Evolutionary conservation across 305 asterid genomes (phyloP), one percentile per base, ranked within the genome.

Genomic region (Plantago coronopus): DNA sequence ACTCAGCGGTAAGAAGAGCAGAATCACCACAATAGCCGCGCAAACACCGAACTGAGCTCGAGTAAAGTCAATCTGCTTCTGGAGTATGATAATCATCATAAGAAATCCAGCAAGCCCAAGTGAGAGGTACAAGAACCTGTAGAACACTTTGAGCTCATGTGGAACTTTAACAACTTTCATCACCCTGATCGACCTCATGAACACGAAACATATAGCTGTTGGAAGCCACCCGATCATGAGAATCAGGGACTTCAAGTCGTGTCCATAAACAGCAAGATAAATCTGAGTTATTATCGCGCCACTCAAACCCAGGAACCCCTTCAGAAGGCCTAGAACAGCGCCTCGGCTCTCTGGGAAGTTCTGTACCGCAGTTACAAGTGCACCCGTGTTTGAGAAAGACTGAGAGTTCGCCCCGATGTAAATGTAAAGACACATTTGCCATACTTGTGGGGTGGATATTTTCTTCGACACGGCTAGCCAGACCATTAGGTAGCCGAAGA

Each of bases 311-410:
- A 75, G 70, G 40, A 70, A 76, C 16, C 86, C 89, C 31, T 82
- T 82, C 21, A 82, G 66, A 7, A 79, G 53, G 0, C 89, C 89
- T 45, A 82, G 58, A 16, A 83, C 83, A 1, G 76, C 63, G 1
- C 86, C 89, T 0, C 89, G 20, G n/a, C 78, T 71, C 54, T 68
- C 72, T 0, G 90, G 87, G 71, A 83, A 83, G 14, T 78, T 83
- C 74, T 78, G 76, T 20, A 78, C 85, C 61, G 85, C 72, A 0
- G 87, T 81, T 19, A 83, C 85, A 23, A 73, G 53, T 1, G 85
- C 87, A 18, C 90, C 90, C 27, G 79, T 83, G 70, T 83, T 83
- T 25, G 90, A 71, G 19, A 83, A 83, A 0, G 87, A 73, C 70
- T 80, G 85, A 0, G 90, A 83, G 29, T 76, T 80, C 0, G 90